Evolutionary conservation across 768 basidiomycete genomes (phyloP), one percentile per base, ranked within the genome.

Genomic region (Calocybe indica): DNA sequence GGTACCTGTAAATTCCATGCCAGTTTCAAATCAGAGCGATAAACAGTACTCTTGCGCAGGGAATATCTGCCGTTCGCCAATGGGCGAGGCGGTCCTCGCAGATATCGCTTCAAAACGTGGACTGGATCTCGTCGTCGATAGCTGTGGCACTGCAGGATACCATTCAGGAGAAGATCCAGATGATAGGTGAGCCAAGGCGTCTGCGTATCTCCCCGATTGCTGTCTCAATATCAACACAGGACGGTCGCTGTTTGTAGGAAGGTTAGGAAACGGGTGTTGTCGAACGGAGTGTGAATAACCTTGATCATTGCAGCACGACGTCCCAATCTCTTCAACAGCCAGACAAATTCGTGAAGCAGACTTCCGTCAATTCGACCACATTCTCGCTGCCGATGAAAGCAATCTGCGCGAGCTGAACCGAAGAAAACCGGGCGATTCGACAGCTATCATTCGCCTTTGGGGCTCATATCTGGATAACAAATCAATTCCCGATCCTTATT

Each of bases 1-100:
- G 78, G 78, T 65, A 66, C 12, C 2, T 32, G 31, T 22, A 22
- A 22, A 22, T 1, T 22, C 2, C 22, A 22, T 4, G 22, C 22
- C 4, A 30, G 14, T 32, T 33, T 6, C 31, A 11, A 43, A 43
- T 12, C 31, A 7, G 7, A 12, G 22, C 6, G 6, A 22, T 22
- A 1, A 22, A 5, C 42, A n/a, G 15, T 34, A 41, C 13, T 22
- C 13, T 37, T 15, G 14, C 29, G 7, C 52, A 74, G 88, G 88
- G 9, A 91, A 91, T 60, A 90, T 91, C 49, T 91, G 91, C 60
- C 83, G 92, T 32, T 92, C 89, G 15, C 92, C 92, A 0, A 90
- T 95, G 82, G 92, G 91, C 30, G 90, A 93, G 67, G 92, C 91
- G 2, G 88, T 94, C 15, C 73, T 94, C 30, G 73, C 68, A 50